Evolutionary conservation across 495 filamentous ascomycete genomes (phyloP), one percentile per base, ranked within the genome.

Genomic region (Xylaria telfairii): DNA sequence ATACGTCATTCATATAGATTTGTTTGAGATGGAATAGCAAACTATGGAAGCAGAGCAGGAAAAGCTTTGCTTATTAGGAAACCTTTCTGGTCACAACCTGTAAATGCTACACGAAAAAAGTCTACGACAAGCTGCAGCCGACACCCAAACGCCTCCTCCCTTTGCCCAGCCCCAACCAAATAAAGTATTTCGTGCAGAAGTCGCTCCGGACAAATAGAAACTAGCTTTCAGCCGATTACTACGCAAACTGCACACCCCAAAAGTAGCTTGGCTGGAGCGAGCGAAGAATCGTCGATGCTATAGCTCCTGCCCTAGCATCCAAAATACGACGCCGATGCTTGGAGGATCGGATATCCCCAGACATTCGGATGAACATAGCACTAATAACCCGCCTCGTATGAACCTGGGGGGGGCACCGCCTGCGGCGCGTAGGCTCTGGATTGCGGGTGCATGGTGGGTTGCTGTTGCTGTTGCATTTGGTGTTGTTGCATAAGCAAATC

Each of bases 401-500:
- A 70, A 41, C 70, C 73, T 53, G 79, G 78, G 8, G 77, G 71
- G 0, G 78, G 73, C 7, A 80, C 74, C 8, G 75, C 60, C 39
- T 74, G 78, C 19, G 77, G 73, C 10, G 67, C 76, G 47, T 77
- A 80, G 26, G 65, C 71, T 37, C 77, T 71, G 41, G 71, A 70
- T 37, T 80, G 78, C 0, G 75, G 70, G 60, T 80, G 78, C 68
- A 80, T 72, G 37, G 70, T 67, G 37, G 77, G 79, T 69, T 82
- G 82, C 60, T 79, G 80, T 32, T 81, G 82, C 54, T 74, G 75
- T 42, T 71, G 71, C 61, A 79, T 77, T 57, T 80, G 81, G 54
- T 82, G 80, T 57, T 79, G 77, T 26, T 77, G 76, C 59, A 77
- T 69, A n/a, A 81, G 72, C 15, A 85, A 62, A 54, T 85, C 84